A percentile compares a stretch with the other conserved stretches of the same genome.
Evolutionary conservation across 192 early-diverging fungal species (phyloP).

Genomic region (Coemansia guatemalensis): DNA sequence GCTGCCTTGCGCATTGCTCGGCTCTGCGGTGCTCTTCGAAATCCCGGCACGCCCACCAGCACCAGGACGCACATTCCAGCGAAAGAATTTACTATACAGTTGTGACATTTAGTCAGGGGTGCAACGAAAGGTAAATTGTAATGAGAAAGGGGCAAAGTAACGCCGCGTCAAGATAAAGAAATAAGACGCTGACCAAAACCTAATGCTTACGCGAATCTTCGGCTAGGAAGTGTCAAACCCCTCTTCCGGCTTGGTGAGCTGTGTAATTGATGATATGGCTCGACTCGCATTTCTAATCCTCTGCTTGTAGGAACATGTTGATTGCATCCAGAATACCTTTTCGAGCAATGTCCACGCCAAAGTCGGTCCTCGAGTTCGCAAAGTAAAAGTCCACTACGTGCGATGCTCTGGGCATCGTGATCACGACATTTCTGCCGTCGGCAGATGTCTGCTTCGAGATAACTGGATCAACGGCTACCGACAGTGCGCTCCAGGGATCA

Average conservation of each 20-base stretch:
- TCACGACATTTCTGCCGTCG: conserved; percentile 29
- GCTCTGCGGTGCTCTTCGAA: background rate
- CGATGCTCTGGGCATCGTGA: conserved; percentile 47
- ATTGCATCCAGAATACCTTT: conserved; percentile 37
- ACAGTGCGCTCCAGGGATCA: conserved; percentile 63
- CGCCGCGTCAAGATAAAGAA: background rate
- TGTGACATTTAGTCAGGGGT: conserved; percentile 17
- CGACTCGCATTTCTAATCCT: conserved; percentile 5
- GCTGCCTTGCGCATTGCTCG: background rate
- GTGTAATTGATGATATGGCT: background rate
- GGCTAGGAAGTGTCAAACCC: background rate
- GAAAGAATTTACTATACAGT: conserved; percentile 22
- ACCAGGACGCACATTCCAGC: conserved; percentile 7
- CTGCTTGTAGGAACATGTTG: conserved; percentile 20
- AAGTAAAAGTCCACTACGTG: conserved; percentile 53
- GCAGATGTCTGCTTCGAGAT: conserved; percentile 10
- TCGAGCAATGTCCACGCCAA: conserved; percentile 46
- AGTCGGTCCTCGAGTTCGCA: conserved; percentile 26
- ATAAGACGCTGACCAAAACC: background rate
- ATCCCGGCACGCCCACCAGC: background rate
- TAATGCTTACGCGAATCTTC: conserved; percentile 1
- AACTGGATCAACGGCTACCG: conserved; percentile 27
- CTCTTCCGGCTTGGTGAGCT: no score
- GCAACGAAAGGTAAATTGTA: conserved; percentile 4
- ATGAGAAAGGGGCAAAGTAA: background rate